phyloP scores from a whole-genome alignment of 1,284 basidiomycete species.

The Ustilago hordei region DNA sequence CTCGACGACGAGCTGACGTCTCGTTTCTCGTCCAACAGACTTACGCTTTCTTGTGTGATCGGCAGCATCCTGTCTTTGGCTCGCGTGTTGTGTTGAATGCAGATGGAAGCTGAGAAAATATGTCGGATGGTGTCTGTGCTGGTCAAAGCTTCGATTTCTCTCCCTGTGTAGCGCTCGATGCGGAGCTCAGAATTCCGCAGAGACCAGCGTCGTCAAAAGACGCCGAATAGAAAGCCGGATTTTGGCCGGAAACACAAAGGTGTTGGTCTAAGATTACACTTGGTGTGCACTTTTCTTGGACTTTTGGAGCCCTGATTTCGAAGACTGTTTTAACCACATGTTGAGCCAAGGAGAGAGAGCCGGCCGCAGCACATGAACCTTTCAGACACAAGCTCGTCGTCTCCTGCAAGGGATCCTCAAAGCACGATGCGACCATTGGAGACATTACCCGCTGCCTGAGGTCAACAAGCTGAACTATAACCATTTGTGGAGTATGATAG shows the following conservation, averaged over 20 bases:
- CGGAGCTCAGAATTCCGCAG: slow-evolving; percentile 21
- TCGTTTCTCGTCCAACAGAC: slow-evolving; percentile 25
- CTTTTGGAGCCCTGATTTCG: no score
- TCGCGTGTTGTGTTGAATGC: background rate
- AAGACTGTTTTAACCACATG: no score
- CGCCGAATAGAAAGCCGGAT: slow-evolving; percentile 14
- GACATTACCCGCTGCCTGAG: no score
- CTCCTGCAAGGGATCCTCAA: no score
- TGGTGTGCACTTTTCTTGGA: no score
- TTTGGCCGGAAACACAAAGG: background rate
- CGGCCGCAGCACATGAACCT: no score
- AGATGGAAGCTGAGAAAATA: background rate
- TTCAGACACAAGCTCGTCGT: no score
- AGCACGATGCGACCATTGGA: no score
- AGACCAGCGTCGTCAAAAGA: background rate
- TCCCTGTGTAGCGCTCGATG: slow-evolving; percentile 5
- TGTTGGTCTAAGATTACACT: background rate
- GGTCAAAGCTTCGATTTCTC: slow-evolving; percentile 8
- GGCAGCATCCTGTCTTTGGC: slow-evolving; percentile 24
- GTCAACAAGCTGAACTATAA: no score
- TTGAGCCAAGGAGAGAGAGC: no score
- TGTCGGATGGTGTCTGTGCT: background rate
- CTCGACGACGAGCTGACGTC: background rate
- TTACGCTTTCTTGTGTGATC: background rate
- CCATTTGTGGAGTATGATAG: no score